These are phyloP conservation scores for Diaporthe destruens DNA, from an alignment of 2,329 filamentous ascomycete genomes.

Conservation along the genomic window DNA sequence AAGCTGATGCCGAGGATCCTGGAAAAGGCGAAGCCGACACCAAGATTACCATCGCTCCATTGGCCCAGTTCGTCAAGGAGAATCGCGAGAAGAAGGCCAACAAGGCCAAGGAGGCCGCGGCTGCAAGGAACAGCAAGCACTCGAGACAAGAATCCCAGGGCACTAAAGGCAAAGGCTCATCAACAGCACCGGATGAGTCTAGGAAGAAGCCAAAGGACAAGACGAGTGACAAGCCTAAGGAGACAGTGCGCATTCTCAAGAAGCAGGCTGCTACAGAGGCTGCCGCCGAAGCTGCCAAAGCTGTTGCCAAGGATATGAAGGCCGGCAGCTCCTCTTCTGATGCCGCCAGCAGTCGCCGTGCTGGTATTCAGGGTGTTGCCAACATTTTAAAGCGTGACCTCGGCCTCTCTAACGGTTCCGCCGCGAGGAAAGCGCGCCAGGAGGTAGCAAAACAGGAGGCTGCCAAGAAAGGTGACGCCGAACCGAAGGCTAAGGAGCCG, in stretches of 20 bases:
- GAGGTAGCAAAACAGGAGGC: constrained; percentile 60
- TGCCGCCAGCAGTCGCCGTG: constrained; percentile 67
- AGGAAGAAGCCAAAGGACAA: constrained; percentile 69
- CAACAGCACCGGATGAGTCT: constrained; percentile 57
- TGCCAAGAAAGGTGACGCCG: constrained; percentile 60
- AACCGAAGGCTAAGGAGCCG: constrained; percentile 57
- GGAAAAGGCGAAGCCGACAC: constrained; percentile 62
- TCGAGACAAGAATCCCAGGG: constrained; percentile 64
- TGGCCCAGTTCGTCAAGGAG: constrained; percentile 78
- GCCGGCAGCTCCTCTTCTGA: constrained; percentile 48
- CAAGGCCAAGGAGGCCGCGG: constrained; percentile 69
- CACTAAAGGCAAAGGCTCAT: constrained; percentile 60
- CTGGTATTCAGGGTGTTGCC: constrained; percentile 73
- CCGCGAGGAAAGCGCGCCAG: constrained; percentile 70
- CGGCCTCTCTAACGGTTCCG: constrained; percentile 72
- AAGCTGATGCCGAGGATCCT: constrained; percentile 61
- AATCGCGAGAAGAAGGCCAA: constrained; percentile 92
- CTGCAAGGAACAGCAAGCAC: constrained; percentile 69
- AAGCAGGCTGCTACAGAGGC: constrained; percentile 68
- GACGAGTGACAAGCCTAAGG: constrained; percentile 63
- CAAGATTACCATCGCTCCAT: constrained; percentile 84
- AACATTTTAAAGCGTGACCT: constrained; percentile 75
- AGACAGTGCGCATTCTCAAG: constrained; percentile 73
- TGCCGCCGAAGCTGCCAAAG: constrained; percentile 60
- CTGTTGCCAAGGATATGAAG: constrained; percentile 54